Base-by-base conservation (phyloP, 1,284 basidiomycete genomes). In the Coniferiporia weirii region DNA sequence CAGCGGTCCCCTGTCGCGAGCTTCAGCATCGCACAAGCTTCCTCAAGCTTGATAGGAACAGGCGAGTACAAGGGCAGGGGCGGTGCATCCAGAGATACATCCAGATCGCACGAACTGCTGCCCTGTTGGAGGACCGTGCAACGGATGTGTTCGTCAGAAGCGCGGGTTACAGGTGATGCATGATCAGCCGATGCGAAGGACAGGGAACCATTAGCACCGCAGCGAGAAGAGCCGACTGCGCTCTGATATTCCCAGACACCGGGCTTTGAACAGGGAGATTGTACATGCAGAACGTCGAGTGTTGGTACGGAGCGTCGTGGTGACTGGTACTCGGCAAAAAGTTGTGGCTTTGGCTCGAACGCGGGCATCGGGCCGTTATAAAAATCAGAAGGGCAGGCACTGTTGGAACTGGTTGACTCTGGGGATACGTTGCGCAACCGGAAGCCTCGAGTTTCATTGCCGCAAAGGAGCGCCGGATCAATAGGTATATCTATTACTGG, bases 31-130 rank as follows among this genome's bases (percentile, higher is more conserved):
- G 59, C 53, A 20, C n/a, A 45, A 15, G 47, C 56, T n/a, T 56
- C 54, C 40, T 51, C 54, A 13, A 35, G 6, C 43, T 56, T 60
- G n/a, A 60, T n/a, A 15, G 59, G 59, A 45, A 40, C 48, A 4
- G 59, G 59, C 3, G 59, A 60, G 35, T 50, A 60, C 47, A 60
- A 47, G 12, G 59, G 53, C 9, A 53, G 47, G 17, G 34, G 40
- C 19, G 36, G 38, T 15, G 15, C 15, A 40, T 40, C 15, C 15
- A 15, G 3, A 10, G 9, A 10, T 40, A 15, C 15, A 40, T 3
- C 38, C 2, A 40, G 9, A 15, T 12, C 15, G 38, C 9, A n/a
- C 17, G 49, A 5, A 3, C 6, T 19, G 27, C 27, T 32, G 38
- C 15, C 38, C 38, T 40, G 38, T 52, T 13, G 32, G 38, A 40